Conservation (phyloP, 176 grass and related monocot species). For the Aegilops tauschii region DNA sequence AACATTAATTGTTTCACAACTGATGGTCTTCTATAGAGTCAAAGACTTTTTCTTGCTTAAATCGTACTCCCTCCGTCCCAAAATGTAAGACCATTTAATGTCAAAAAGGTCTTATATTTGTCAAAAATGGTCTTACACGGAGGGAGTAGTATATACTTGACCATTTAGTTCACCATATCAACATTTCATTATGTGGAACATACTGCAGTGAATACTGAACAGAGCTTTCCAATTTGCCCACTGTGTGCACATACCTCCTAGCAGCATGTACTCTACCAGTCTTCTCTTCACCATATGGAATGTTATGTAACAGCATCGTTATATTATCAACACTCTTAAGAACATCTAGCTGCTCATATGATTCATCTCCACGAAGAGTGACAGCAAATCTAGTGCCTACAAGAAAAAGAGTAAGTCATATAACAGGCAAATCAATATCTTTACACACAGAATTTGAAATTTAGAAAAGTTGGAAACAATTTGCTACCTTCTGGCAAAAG, state of each 20-base stretch:
- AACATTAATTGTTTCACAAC: not conserved
- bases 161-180: not conserved
- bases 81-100: too few species aligned
- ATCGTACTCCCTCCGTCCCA: not conserved
- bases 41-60: not conserved
- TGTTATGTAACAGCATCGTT: constrained; percentile 79
- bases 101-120: too few species aligned
- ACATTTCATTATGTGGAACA: not conserved
- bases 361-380: constrained; percentile 75
- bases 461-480: not conserved
- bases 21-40: not conserved
- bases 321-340: constrained; percentile 75
- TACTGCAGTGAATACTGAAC: not conserved
- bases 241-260: constrained; percentile 60
- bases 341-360: constrained; percentile 62
- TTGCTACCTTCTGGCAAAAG: constrained; percentile 87
- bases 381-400: constrained; percentile 87
- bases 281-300: constrained; percentile 74
- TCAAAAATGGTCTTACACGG: too few species aligned
- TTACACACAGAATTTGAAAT: not conserved
- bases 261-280: constrained; percentile 80
- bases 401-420: constrained; percentile 19
- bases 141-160: not conserved
- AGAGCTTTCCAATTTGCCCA: not conserved
- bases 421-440: not conserved